These are phyloP conservation scores for Fusarium sambucinum DNA, from an alignment of 2,329 filamentous ascomycete genomes.

Conservation along the genomic window DNA sequence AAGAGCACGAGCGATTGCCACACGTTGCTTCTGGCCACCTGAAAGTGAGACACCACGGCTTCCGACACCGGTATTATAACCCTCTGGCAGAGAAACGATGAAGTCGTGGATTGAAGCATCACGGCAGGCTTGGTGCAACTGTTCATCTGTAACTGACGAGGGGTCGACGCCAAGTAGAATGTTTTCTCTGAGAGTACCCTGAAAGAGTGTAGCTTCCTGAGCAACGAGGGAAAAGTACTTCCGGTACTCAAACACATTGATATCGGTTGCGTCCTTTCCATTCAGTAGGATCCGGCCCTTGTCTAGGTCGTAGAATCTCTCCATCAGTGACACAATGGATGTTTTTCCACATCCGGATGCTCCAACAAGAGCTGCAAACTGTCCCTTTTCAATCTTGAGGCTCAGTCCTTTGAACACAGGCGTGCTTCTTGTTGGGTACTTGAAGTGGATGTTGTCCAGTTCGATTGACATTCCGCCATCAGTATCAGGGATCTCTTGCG, in stretches of 20 bases:
- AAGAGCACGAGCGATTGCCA: conserved; percentile 77
- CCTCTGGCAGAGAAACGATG: conserved; percentile 73
- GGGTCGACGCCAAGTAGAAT: conserved; percentile 73
- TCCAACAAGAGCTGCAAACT: conserved; percentile 78
- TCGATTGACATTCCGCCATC: conserved; percentile 68
- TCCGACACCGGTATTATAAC: conserved; percentile 76
- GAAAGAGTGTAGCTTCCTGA: conserved; percentile 80
- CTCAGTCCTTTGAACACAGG: conserved; percentile 71
- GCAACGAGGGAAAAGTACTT: conserved; percentile 76
- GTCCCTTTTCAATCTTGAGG: conserved; percentile 74
- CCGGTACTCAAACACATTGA: conserved; percentile 74
- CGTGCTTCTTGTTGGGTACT: conserved; percentile 68
- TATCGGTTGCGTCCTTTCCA: conserved; percentile 66
- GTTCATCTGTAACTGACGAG: conserved; percentile 62
- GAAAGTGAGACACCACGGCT: conserved; percentile 74
- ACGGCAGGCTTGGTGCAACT: conserved; percentile 65
- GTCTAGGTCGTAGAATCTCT: conserved; percentile 77
- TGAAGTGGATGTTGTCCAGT: conserved; percentile 68
- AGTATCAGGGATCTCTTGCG: conserved; percentile 57
- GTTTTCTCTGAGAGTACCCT: conserved; percentile 77
- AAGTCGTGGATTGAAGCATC: conserved; percentile 79
- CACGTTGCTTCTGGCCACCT: conserved; percentile 78
- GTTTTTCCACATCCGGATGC: conserved; percentile 79
- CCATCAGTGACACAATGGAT: conserved; percentile 74
- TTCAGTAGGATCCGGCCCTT: conserved; percentile 75